A percentile compares a stretch with the other conserved stretches of the same genome.
Evolutionary conservation across 805 yeast genomes (phyloP).

Genomic region (Kluyveromyces wickerhamii): DNA sequence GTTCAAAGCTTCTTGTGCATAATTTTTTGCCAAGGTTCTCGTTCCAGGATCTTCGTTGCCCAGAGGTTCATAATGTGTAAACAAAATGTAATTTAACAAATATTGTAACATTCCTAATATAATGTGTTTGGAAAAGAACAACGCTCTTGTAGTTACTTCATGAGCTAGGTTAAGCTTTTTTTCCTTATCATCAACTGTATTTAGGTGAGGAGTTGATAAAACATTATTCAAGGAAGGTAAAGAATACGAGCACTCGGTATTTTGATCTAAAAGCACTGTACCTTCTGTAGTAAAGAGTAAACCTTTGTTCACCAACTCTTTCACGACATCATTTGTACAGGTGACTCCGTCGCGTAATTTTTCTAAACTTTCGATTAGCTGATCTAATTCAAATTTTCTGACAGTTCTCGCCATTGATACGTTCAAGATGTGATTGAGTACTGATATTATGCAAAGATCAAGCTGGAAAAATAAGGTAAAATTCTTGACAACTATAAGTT

Average conservation of each 20-base stretch:
- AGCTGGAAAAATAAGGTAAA: slow-evolving; percentile 40
- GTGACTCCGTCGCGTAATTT: slow-evolving; percentile 29
- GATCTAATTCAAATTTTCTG: slow-evolving; percentile 34
- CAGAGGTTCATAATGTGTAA: slow-evolving; percentile 38
- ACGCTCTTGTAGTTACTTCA: slow-evolving; percentile 33
- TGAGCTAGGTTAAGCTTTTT: slow-evolving; percentile 33
- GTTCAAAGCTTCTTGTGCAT: slow-evolving; percentile 37
- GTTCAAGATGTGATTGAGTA: slow-evolving; percentile 27
- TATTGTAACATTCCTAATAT: slow-evolving; percentile 42
- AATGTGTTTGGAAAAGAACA: slow-evolving; percentile 33
- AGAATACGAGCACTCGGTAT: slow-evolving; percentile 26
- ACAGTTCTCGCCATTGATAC: slow-evolving; percentile 35
- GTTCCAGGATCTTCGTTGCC: slow-evolving; percentile 31
- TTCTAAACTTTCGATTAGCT: slow-evolving; percentile 28
- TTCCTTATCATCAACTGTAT: slow-evolving; percentile 15
- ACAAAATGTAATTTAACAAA: slow-evolving; percentile 41
- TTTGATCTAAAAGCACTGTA: slow-evolving; percentile 22
- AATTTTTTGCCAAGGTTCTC: slow-evolving; percentile 29
- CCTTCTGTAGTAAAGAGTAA: slow-evolving; percentile 27
- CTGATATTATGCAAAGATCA: slow-evolving; percentile 34
- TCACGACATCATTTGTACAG: slow-evolving; percentile 23
- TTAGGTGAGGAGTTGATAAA: slow-evolving; percentile 11
- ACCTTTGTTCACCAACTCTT: slow-evolving; percentile 23
- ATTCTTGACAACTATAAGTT: slow-evolving; percentile 40
- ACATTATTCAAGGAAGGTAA: slow-evolving; percentile 27